A percentile compares a stretch with the other conserved stretches of the same genome.
Conservation (phyloP, 352 stramenopile species). For the Stramenopiles sp. region DNA sequence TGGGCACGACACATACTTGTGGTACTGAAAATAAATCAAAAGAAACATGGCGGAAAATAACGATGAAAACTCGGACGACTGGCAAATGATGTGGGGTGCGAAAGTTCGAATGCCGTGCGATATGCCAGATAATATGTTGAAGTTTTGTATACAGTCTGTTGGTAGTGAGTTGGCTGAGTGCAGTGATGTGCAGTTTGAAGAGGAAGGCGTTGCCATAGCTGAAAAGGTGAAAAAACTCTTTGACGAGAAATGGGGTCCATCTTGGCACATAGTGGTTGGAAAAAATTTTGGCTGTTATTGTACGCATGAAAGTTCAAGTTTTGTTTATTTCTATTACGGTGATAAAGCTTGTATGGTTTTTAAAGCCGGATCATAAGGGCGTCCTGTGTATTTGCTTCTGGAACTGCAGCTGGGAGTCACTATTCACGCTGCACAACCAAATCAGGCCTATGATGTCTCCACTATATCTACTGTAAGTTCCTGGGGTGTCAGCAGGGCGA, state of each 20-base stretch:
- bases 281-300: slow-evolving; percentile 75
- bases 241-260: slow-evolving; percentile 45
- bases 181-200: slow-evolving; percentile 60
- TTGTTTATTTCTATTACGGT: slow-evolving; percentile 73
- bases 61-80: slow-evolving; percentile 18
- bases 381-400: no score
- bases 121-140: slow-evolving; percentile 61
- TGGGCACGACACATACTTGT: no score
- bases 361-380: no score
- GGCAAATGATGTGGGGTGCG: slow-evolving; percentile 59
- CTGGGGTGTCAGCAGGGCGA: no score
- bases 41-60: not conserved
- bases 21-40: no score
- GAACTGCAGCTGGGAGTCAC: no score
- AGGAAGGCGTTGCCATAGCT: slow-evolving; percentile 38
- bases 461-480: no score
- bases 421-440: no score
- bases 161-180: slow-evolving; percentile 37
- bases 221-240: slow-evolving; percentile 52
- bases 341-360: slow-evolving; percentile 60
- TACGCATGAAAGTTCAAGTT: slow-evolving; percentile 69
- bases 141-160: slow-evolving; percentile 51
- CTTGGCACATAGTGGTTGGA: slow-evolving; percentile 63
- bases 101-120: slow-evolving; percentile 62
- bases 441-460: no score